Base-by-base conservation (phyloP, 805 yeast genomes). In the Metschnikowia vanudenii region DNA sequence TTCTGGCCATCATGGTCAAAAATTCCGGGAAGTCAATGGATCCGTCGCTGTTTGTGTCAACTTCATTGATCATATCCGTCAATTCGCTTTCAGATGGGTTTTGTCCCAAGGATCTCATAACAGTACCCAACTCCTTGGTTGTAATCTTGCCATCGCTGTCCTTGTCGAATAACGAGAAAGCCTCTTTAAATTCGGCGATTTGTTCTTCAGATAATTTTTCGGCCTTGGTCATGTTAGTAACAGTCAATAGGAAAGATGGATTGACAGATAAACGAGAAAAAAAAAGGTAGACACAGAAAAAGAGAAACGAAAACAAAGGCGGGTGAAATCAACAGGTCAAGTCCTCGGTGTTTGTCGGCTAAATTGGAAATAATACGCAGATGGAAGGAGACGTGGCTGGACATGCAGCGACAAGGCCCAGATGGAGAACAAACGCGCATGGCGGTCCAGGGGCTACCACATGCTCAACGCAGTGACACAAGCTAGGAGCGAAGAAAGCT, bases 21-120 rank as follows among this genome's bases (percentile, higher is more conserved):
- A 73, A 73, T 54, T 73, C 78, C 20, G 78, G 76, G 61, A 73
- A 73, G 57, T 73, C 78, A 42, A 73, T 70, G 31, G 75, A 68
- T 33, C 97, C 97, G 71, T 94, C 96, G 58, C 92, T 92, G 73
- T 94, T 94, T 52, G 85, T 85, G 68, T 94, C 99, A 44, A 94
- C 96, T 71, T 94, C 99, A 67, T 92, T 92, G 76, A 94, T 88
- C 85, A 94, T 83, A 66, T 94, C 99, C 46, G 94, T 87, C 60
- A 94, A 85, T 69, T 94, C 99, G 55, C 90, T 83, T 69, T 94
- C 98, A 41, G 96, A 84, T 31, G 99, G 99, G 62, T 92, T 92
- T 69, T 90, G 94, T 43, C 99, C 99, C 63, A 94, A 77, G n/a
- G 97, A 88, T 73, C 99, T 85, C 99, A 94, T 94, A 43, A 94